phyloP scores from a whole-genome alignment of 2,329 filamentous ascomycete species.

The Nemania serpens region DNA sequence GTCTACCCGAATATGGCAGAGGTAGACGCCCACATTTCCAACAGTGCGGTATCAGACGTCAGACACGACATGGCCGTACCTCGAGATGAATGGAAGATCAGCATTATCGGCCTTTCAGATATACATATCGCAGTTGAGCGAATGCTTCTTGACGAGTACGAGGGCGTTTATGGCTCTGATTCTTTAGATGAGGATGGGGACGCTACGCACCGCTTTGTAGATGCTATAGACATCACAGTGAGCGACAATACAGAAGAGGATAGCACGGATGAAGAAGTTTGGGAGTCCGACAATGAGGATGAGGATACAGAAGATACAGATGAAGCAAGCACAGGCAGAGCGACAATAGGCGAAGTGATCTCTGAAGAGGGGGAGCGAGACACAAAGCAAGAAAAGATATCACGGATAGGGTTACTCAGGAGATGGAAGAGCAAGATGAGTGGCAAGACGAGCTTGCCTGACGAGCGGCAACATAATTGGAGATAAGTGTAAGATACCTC shows the following conservation, averaged over 20 bases:
- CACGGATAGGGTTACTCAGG: too few species aligned
- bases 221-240: slow-evolving; percentile 12
- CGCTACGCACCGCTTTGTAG: slow-evolving; percentile 2
- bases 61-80: slow-evolving; percentile 1
- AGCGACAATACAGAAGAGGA: background rate
- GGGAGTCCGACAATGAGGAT: too few species aligned
- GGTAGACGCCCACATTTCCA: background rate
- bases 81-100: slow-evolving; percentile 7
- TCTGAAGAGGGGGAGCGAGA: background rate
- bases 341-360: too few species aligned
- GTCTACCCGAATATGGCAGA: background rate
- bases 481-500: too few species aligned
- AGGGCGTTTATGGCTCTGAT: background rate
- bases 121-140: slow-evolving; percentile 10
- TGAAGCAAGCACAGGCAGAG: background rate
- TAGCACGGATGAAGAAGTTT: background rate
- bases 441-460: too few species aligned
- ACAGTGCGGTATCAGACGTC: background rate
- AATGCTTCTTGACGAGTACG: slow-evolving; percentile 3
- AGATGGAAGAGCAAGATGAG: too few species aligned
- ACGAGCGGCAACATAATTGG: too few species aligned
- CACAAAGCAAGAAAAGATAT: too few species aligned
- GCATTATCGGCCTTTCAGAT: background rate
- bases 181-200: background rate
- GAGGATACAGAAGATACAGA: too few species aligned